Evolutionary conservation across 2,329 filamentous ascomycete genomes (phyloP).

Genomic region (Sporothrix globosa): DNA sequence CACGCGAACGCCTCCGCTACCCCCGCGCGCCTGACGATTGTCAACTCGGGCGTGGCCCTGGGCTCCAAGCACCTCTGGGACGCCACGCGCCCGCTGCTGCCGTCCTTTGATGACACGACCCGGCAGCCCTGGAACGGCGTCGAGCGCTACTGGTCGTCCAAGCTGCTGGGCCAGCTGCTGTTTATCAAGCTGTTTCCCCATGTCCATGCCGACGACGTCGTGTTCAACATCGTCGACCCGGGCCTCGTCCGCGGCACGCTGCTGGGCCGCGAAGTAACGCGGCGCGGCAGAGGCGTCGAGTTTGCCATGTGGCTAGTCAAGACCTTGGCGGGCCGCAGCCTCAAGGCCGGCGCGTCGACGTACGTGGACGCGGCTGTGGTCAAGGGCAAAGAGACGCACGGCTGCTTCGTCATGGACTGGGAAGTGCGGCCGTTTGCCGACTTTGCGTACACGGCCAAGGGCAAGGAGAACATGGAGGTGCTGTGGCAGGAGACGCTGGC

Average conservation of each 20-base stretch:
- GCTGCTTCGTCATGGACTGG: slow-evolving; percentile 55
- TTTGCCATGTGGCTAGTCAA: slow-evolving; percentile 30
- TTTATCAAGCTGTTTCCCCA: slow-evolving; percentile 19
- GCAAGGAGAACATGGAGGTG: slow-evolving; percentile 42
- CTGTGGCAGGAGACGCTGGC: slow-evolving; percentile 48
- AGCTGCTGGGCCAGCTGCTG: slow-evolving; percentile 30
- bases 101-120: slow-evolving; percentile 27
- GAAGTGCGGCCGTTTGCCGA: slow-evolving; percentile 47
- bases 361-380: slow-evolving; percentile 53
- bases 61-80: slow-evolving; percentile 34
- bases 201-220: slow-evolving; percentile 28
- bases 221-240: slow-evolving; percentile 23
- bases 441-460: slow-evolving; percentile 44
- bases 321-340: slow-evolving; percentile 40
- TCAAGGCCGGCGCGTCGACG: slow-evolving; percentile 49
- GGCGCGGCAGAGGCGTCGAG: slow-evolving; percentile 22
- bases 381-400: slow-evolving; percentile 56
- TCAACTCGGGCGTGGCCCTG: slow-evolving; percentile 39
- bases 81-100: slow-evolving; percentile 34
- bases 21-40: slow-evolving; percentile 37
- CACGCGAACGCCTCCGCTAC: slow-evolving; percentile 30
- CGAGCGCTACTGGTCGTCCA: slow-evolving; percentile 32
- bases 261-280: slow-evolving; percentile 44
- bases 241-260: slow-evolving; percentile 31
- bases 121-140: neutral